These are phyloP conservation scores for Peronospora farinosa DNA, from an alignment of 352 stramenopile genomes.

Conservation along the genomic window DNA sequence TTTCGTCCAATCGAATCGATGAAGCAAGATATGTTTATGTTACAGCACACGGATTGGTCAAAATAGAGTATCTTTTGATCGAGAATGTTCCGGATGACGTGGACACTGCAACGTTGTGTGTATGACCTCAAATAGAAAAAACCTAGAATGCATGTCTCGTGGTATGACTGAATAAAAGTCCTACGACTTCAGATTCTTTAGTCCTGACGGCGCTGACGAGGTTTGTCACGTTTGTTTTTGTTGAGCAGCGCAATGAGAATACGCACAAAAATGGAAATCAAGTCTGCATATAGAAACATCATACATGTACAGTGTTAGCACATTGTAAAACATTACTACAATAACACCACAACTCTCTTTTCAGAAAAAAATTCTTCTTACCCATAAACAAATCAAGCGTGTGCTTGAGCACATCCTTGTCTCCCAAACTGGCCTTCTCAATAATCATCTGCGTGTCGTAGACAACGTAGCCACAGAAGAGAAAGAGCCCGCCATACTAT, in stretches of 20 bases:
- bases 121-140: no score
- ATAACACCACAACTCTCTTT: no score
- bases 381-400: conserved; percentile 82
- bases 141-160: conserved; percentile 5
- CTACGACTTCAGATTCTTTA: conserved; percentile 10
- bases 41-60: conserved; percentile 1
- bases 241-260: conserved; percentile 75
- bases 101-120: no score
- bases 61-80: conserved; percentile 13
- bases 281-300: conserved; percentile 38
- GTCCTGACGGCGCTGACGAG: conserved; percentile 23
- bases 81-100: conserved; percentile 14
- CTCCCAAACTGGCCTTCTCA: conserved; percentile 71
- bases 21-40: neutral
- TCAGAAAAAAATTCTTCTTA: no score
- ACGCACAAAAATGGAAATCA: conserved; percentile 86
- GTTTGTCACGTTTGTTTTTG: conserved; percentile 47
- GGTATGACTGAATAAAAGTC: neutral
- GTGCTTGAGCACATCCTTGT: conserved; percentile 82
- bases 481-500: conserved; percentile 73
- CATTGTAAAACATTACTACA: neutral
- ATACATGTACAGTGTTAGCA: conserved; percentile 6
- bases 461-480: conserved; percentile 87
- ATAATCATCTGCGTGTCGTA: conserved; percentile 91
- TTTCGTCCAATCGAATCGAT: neutral